These are phyloP conservation scores for Aureococcus anophagefferens DNA, from an alignment of 108 stramenopile genomes.

Conservation along the genomic window DNA sequence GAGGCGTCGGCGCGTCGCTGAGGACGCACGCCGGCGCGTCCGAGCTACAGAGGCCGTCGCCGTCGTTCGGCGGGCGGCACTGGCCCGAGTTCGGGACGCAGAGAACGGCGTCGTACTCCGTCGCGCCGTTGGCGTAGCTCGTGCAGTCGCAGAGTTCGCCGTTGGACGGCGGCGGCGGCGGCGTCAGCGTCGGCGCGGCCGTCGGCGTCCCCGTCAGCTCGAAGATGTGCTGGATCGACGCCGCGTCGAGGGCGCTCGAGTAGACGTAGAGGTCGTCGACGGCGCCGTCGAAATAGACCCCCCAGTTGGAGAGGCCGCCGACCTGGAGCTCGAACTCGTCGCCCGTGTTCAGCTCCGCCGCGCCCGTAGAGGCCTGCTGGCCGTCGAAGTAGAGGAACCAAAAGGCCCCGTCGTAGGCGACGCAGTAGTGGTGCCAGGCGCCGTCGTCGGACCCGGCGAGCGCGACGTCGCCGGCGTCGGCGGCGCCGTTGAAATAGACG, in stretches of 20 bases:
- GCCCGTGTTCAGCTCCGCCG: not conserved
- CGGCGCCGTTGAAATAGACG: too few relatives aligned
- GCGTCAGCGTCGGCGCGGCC: not conserved
- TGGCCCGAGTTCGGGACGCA: too few relatives aligned
- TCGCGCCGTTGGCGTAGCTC: too few relatives aligned
- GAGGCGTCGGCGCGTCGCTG: too few relatives aligned
- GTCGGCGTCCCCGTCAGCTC: not conserved
- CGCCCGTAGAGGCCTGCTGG: not conserved
- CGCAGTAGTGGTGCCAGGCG: conserved; percentile 1
- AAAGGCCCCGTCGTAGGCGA: not conserved
- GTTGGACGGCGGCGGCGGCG: too few relatives aligned
- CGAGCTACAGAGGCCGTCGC: too few relatives aligned
- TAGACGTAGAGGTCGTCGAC: not conserved
- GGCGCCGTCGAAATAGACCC: not conserved
- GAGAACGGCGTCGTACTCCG: too few relatives aligned
- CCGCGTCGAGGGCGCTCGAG: not conserved
- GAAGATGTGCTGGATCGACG: not conserved
- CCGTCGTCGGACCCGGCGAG: too few relatives aligned
- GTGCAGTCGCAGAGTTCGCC: too few relatives aligned
- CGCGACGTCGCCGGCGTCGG: too few relatives aligned
- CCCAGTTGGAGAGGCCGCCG: not conserved
- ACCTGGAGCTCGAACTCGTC: not conserved
- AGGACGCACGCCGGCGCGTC: too few relatives aligned
- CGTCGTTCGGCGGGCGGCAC: too few relatives aligned
- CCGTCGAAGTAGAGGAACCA: not conserved